Evolutionary conservation across 148 eudicot species (phyloP).

Genomic region (Limonium bicolor): DNA sequence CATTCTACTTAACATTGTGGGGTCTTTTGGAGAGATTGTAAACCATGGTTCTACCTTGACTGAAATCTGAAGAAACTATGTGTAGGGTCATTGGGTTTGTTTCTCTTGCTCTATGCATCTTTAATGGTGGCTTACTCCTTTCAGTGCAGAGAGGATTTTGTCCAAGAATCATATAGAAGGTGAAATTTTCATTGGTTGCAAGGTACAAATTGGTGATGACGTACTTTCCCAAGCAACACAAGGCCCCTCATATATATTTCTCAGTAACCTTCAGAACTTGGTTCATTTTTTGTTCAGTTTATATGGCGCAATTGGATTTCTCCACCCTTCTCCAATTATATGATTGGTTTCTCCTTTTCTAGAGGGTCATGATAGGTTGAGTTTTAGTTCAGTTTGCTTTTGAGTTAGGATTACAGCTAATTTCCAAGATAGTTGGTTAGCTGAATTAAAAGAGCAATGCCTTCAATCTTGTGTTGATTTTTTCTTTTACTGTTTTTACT

Average conservation of each 20-base stretch:
- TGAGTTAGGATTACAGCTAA: slow-evolving; percentile 1
- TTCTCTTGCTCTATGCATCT: not conserved
- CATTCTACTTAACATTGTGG: too few relatives aligned
- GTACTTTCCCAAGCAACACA: slow-evolving; percentile 1
- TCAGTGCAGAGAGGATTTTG: slow-evolving; percentile 1
- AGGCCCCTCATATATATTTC: slow-evolving; percentile 2
- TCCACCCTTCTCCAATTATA: not conserved
- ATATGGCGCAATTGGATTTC: not conserved
- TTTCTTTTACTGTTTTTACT: not conserved
- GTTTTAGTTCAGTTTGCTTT: slow-evolving; percentile 2
- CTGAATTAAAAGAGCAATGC: not conserved
- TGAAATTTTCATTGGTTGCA: slow-evolving; percentile 6
- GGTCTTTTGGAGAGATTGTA: too few relatives aligned
- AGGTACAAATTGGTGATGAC: slow-evolving; percentile 2
- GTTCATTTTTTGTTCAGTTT: slow-evolving; percentile 4
- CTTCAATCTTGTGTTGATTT: not conserved
- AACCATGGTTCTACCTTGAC: too few relatives aligned
- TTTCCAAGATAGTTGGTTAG: slow-evolving; percentile 5
- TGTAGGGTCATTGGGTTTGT: not conserved
- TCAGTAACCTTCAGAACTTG: slow-evolving; percentile 3
- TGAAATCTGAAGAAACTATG: not conserved
- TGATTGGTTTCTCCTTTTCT: not conserved
- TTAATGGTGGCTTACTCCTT: not conserved
- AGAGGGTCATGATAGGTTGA: slow-evolving; percentile 3
- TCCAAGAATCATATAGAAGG: slow-evolving; percentile 1